A percentile compares a stretch with the other conserved stretches of the same genome.
phyloP scores from a whole-genome alignment of 2,329 filamentous ascomycete species.

The Hypoxylon sp. region DNA sequence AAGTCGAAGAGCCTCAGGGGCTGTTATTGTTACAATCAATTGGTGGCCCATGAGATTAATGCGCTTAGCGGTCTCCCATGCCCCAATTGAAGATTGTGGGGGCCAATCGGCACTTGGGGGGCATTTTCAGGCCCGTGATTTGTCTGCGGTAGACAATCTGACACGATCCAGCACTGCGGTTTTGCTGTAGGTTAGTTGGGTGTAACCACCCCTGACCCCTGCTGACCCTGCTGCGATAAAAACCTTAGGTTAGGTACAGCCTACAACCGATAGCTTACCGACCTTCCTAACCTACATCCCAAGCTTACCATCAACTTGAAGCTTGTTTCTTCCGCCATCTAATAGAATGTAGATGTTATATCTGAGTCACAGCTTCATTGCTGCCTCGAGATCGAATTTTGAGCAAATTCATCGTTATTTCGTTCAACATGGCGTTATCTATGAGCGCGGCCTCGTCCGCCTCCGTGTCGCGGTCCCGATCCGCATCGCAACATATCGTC shows the following conservation, averaged over 20 bases:
- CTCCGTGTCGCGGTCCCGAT: slow-evolving; percentile 39
- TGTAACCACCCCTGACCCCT: slow-evolving; percentile 13
- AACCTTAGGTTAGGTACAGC: neutral
- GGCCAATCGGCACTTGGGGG: slow-evolving; percentile 34
- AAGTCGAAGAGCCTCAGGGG: slow-evolving; percentile 3
- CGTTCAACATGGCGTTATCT: slow-evolving; percentile 45
- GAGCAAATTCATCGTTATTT: slow-evolving; percentile 13
- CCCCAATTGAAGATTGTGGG: slow-evolving; percentile 12
- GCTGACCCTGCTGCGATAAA: neutral
- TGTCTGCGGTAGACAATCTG: slow-evolving; percentile 19
- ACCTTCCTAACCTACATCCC: neutral
- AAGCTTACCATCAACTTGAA: slow-evolving; percentile 8
- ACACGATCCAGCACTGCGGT: slow-evolving; percentile 27
- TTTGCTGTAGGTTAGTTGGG: slow-evolving; percentile 23
- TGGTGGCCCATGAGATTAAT: slow-evolving; percentile 5
- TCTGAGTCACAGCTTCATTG: slow-evolving; percentile 25
- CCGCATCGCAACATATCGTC: slow-evolving; percentile 46
- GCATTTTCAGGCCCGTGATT: slow-evolving; percentile 22
- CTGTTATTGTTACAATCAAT: neutral
- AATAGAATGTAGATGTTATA: slow-evolving; percentile 38
- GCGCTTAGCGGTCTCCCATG: neutral
- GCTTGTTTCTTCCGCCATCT: slow-evolving; percentile 6
- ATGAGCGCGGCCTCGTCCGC: slow-evolving; percentile 44
- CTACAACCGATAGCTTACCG: neutral
- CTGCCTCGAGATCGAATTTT: slow-evolving; percentile 22